phyloP scores from a whole-genome alignment of 192 early-diverging fungal genomes.

The Coemansia sp. region DNA sequence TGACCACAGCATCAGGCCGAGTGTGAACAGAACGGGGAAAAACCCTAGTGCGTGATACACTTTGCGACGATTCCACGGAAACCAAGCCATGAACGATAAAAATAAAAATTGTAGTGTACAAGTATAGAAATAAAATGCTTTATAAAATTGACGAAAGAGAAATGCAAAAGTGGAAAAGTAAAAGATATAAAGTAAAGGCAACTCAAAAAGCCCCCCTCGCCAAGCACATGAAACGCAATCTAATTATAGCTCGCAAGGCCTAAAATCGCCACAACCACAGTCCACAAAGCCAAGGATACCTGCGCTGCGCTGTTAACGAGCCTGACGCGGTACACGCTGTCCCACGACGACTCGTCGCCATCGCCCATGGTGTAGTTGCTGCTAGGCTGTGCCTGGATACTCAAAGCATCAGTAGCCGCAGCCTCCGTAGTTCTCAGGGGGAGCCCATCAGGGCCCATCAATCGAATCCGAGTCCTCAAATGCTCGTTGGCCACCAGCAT shows the following conservation, averaged over 20 bases:
- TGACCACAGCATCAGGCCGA: constrained; percentile 49
- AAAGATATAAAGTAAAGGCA: background rate
- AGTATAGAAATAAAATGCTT: background rate
- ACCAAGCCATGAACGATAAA: background rate
- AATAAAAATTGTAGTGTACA: background rate
- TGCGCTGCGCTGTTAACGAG: constrained; percentile 18
- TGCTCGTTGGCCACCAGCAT: constrained; percentile 29
- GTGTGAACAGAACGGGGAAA: constrained; percentile 39
- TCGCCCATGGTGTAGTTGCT: background rate
- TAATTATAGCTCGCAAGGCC: background rate
- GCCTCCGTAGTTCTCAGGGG: constrained; percentile 16
- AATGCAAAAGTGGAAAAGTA: background rate
- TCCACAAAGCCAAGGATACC: background rate
- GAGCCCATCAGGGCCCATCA: constrained; percentile 51
- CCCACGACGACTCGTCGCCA: background rate
- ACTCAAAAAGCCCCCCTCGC: background rate
- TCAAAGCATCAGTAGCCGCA: background rate
- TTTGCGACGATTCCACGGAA: constrained; percentile 33
- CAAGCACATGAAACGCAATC: background rate
- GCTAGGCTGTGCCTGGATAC: background rate
- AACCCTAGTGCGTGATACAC: constrained; percentile 38
- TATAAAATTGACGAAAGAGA: background rate
- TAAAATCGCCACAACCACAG: background rate
- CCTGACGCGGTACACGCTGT: constrained; percentile 21
- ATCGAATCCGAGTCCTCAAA: constrained; percentile 27